Base-by-base conservation (phyloP, 768 basidiomycete genomes). In the Piloderma croceum region DNA sequence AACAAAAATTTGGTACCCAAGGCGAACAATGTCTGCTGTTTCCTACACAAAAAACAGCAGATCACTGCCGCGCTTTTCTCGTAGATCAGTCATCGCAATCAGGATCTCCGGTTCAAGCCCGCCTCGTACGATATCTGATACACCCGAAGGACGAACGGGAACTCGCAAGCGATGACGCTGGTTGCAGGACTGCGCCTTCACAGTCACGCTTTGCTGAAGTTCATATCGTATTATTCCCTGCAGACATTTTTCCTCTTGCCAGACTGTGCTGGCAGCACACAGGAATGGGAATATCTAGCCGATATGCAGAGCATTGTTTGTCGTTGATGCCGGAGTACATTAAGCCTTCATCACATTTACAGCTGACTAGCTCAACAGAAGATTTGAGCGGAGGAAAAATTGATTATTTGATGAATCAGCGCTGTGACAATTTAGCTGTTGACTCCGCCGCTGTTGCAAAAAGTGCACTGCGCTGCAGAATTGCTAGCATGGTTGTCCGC, bases 211-310 rank as follows among this genome's bases (percentile, higher is more conserved):
- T 17, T 11, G 38, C 33, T 7, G 25, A 39, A 35, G 25, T 33
- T n/a, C n/a, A n/a, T n/a, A n/a, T n/a, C n/a, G n/a, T n/a, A n/a
- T n/a, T n/a, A n/a, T n/a, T n/a, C n/a, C n/a, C n/a, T n/a, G n/a
- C n/a, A n/a, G n/a, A n/a, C n/a, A n/a, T n/a, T n/a, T n/a, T n/a
- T n/a, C n/a, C n/a, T n/a, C 58, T 61, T 18, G 70, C 61, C 5
- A 74, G 72, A 51, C 52, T 63, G 41, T 77, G 69, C 53, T 74
- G 73, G 72, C 72, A 71, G 47, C 73, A 75, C 52, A 67, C 69
- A 2, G 74, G 74, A 5, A 62, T 65, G 43, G 74, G 74, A 3
- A 65, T 77, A 24, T 68, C 63, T 11, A 68, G 67, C 24, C 65
- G 74, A 7, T 52, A 67, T 31, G 74, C 71, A 1, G 73, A 74